Evolutionary conservation across 345 rosid genomes (phyloP).

Genomic region (Populus nigra): DNA sequence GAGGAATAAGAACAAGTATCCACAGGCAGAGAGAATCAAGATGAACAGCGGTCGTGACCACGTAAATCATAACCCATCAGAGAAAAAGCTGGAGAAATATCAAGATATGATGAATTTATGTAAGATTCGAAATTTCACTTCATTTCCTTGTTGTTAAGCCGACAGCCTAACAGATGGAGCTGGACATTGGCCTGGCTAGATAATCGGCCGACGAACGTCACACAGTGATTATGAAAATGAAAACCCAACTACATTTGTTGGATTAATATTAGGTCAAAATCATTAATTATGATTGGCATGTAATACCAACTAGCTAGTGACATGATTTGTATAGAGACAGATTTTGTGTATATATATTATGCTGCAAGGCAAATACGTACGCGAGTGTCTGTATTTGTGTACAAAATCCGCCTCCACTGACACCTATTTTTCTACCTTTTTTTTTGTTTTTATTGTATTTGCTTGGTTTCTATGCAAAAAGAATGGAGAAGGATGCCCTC

Average conservation of each 20-base stretch:
- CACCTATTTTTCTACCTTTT: background rate
- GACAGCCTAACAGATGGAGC: background rate
- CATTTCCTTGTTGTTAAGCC: background rate
- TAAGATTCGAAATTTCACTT: background rate
- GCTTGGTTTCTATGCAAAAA: too few relatives aligned
- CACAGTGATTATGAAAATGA: background rate
- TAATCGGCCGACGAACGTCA: background rate
- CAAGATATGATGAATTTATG: too few relatives aligned
- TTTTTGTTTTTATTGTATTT: too few relatives aligned
- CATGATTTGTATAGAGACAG: background rate
- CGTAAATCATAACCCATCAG: too few relatives aligned
- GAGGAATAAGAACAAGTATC: too few relatives aligned
- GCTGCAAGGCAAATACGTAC: too few relatives aligned
- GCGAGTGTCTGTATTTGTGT: background rate
- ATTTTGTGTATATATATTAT: background rate
- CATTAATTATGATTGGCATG: background rate
- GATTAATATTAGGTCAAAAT: background rate
- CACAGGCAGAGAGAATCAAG: too few relatives aligned
- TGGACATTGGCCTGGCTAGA: background rate
- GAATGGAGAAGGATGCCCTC: too few relatives aligned
- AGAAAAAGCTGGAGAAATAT: too few relatives aligned
- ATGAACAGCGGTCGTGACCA: too few relatives aligned
- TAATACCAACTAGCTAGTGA: background rate
- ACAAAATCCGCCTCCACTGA: background rate
- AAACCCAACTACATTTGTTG: background rate